Base-by-base conservation (phyloP, 2,329 filamentous ascomycete species). In the Hypoxylon rubiginosum region DNA sequence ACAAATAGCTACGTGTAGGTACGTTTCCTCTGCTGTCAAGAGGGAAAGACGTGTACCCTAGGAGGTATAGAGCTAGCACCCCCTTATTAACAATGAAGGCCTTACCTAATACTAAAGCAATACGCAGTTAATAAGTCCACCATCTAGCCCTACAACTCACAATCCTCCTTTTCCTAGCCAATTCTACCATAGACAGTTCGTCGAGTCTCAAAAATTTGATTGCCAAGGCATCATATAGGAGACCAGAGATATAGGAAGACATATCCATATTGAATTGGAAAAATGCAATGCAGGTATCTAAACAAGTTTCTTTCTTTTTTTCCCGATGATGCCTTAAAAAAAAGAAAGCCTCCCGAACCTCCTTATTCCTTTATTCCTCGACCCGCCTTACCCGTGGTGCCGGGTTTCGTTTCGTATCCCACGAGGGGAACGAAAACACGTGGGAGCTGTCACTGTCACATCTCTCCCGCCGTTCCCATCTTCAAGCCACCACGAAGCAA, bases 221-320 rank as follows among this genome's bases (percentile, higher is more conserved):
- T 21, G 17, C 17, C 3, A 43, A 43, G n/a, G 19, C 4, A 43
- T 21, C n/a, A 13, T 43, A 21, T 19, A 10, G 8, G 19, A n/a
- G 15, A n/a, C 34, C 3, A 15, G 15, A 39, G 15, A 34, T 34
- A 34, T 34, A 34, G 32, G 32, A 34, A 11, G 32, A 11, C 5
- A 39, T 13, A 39, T 21, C 39, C 39, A 11, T 9, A 43, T 43
- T 43, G 17, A 43, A 21, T 9, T 43, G n/a, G n/a, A 43, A 41
- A 41, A 19, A 17, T n/a, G 39, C 17, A 43, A 43, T 43, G 48
- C 28, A 61, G 58, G 58, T 61, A 61, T 61, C 50, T 49, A 49
- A 53, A 48, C 32, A 6, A 54, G 21, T 36, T 17, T 39, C 58
- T 15, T 28, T 24, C 21, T 21, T 34, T n/a, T 52, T 26, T 34